phyloP scores from a whole-genome alignment of 768 basidiomycete genomes.

The Suillus plorans region DNA sequence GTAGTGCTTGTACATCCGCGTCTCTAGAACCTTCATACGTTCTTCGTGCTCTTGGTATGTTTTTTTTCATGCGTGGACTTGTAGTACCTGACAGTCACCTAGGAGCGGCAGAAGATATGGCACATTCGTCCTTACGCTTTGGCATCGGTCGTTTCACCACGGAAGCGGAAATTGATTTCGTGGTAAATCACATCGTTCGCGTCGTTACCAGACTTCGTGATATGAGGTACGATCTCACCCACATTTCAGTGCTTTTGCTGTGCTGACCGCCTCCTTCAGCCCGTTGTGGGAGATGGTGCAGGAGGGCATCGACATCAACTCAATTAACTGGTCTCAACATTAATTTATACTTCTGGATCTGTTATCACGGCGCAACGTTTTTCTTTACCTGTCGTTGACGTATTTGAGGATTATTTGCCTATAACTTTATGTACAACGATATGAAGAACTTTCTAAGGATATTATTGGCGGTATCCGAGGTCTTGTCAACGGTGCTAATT shows the following conservation, averaged over 20 bases:
- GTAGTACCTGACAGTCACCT: conserved; percentile 5
- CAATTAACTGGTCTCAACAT: conserved; percentile 89
- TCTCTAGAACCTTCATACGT: conserved; percentile 99
- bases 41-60: conserved; percentile 83
- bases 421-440: conserved; percentile 10
- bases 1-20: conserved; percentile 97
- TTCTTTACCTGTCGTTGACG: neutral
- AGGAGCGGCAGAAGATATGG: conserved; percentile 99
- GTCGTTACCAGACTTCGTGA: conserved; percentile 90
- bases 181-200: conserved; percentile 80
- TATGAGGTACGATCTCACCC: conserved; percentile 65
- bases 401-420: neutral
- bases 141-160: conserved; percentile 98
- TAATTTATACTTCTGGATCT: conserved; percentile 25
- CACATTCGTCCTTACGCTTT: conserved; percentile 95
- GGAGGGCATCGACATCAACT: conserved; percentile 94
- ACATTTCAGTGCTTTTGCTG: conserved; percentile 10
- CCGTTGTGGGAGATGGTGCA: conserved; percentile 99
- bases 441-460: neutral
- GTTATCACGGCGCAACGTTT: neutral
- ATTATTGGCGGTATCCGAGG: conserved; percentile 18
- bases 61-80: neutral
- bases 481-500: conserved; percentile 23
- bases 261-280: conserved; percentile 36
- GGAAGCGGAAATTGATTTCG: conserved; percentile 94